A percentile compares a stretch with the other conserved stretches of the same genome.
Conservation (phyloP, 805 yeast species). For the Yarrowia bubula region DNA sequence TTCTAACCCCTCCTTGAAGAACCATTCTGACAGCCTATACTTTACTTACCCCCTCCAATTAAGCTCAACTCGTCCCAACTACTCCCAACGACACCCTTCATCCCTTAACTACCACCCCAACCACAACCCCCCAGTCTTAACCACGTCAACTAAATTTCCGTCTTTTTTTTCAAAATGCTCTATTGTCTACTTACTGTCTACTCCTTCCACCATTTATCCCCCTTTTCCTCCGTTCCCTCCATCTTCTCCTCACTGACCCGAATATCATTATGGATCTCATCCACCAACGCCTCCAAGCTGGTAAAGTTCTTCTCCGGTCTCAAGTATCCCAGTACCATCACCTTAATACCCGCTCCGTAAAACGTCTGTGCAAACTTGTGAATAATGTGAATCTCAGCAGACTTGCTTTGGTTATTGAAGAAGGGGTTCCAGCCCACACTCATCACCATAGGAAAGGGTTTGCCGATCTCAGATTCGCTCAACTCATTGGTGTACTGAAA, state of each 20-base stretch:
- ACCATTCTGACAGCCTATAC: no score
- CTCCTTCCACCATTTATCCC: conserved; percentile 31
- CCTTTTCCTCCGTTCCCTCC: conserved; percentile 37
- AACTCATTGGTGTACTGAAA: conserved; percentile 63
- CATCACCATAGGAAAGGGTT: conserved; percentile 82
- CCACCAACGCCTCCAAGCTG: conserved; percentile 76
- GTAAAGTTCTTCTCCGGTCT: conserved; percentile 89
- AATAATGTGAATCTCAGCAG: conserved; percentile 81
- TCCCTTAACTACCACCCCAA: no score
- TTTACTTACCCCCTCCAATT: no score
- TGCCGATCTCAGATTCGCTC: conserved; percentile 42
- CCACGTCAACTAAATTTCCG: no score
- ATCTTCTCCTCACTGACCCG: conserved; percentile 58
- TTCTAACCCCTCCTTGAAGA: no score
- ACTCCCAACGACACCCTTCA: no score
- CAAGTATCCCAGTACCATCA: conserved; percentile 78
- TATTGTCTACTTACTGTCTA: not conserved
- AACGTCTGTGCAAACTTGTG: conserved; percentile 63
- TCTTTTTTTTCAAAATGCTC: no score
- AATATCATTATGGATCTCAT: conserved; percentile 80
- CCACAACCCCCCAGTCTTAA: no score
- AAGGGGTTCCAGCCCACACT: conserved; percentile 96
- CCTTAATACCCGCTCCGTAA: conserved; percentile 75
- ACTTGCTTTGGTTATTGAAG: conserved; percentile 71
- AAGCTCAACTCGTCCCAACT: no score